Conservation (phyloP, 2,329 filamentous ascomycete genomes). For the Podosphaera aphanis region DNA sequence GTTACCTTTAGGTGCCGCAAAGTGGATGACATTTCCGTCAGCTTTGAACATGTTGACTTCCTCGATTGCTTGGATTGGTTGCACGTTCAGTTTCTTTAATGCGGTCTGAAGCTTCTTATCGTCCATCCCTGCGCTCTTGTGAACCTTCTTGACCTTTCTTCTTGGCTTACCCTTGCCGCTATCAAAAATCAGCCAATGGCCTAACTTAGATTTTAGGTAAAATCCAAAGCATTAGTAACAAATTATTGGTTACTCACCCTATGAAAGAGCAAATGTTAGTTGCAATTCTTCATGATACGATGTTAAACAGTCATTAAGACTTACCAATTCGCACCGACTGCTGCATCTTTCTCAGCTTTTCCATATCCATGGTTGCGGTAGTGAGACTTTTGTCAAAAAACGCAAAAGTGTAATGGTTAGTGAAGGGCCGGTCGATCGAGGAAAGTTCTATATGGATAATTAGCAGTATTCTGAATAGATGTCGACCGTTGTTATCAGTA, state of each 20-base stretch:
- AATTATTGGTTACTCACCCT: too few species aligned
- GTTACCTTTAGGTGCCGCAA: constrained; percentile 82
- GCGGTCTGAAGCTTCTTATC: constrained; percentile 98
- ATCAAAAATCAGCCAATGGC: constrained; percentile 1
- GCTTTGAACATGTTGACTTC: constrained; percentile 99
- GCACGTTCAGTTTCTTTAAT: constrained; percentile 98
- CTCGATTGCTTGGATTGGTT: constrained; percentile 98
- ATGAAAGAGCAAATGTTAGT: too few species aligned
- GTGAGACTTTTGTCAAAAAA: constrained; percentile 9
- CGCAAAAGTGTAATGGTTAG: too few species aligned
- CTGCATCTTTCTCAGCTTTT: constrained; percentile 43
- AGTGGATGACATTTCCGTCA: constrained; percentile 99
- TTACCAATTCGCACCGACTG: constrained; percentile 29
- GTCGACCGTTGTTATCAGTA: too few species aligned
- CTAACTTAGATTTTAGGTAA: too few species aligned
- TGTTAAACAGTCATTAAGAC: constrained; percentile 1
- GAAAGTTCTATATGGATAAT: too few species aligned
- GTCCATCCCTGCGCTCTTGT: constrained; percentile 77
- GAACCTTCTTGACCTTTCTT: constrained; percentile 95
- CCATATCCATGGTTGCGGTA: constrained; percentile 35
- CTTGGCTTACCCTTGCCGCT: constrained; percentile 93
- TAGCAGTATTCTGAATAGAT: too few species aligned
- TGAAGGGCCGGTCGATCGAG: too few species aligned
- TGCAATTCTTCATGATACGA: too few species aligned
- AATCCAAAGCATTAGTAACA: too few species aligned